Evolutionary conservation across 2,329 filamentous ascomycete genomes (phyloP), one percentile per base, ranked within the genome.

Genomic region (Fonsecaea nubica): DNA sequence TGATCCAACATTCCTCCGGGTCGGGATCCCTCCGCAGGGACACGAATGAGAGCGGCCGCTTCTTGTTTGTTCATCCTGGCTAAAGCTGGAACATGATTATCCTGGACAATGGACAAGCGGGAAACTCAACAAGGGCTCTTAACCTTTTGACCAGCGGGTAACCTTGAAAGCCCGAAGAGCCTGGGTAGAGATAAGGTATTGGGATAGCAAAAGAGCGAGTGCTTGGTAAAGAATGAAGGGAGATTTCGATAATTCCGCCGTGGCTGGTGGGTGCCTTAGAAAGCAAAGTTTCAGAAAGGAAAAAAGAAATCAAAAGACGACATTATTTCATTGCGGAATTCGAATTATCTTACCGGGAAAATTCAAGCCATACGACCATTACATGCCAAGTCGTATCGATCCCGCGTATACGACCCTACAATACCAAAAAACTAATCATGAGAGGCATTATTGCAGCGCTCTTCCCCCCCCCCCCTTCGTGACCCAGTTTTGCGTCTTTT

Each of bases 401-500:
- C 25, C 45, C 8, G 45, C 2, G 21, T 6, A 50, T 50, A 32
- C 30, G 30, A 32, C 30, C 4, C 30, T 32, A 32, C 30, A 10
- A 12, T 30, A 25, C 8, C 45, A 7, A 3, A 50, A 50, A 48
- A 50, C 18, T 50, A 50, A 50, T 50, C 45, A 50, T 4, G 45
- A 50, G 45, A 50, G 45, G 45, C 45, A 50, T 50, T 50, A 50
- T 50, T 50, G 45, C 18, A 3, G 45, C 45, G 18, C 45, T 30
- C 45, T 50, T 50, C 45, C 30, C 21, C 45, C 53, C 32, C 53
- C 32, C 35, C 32, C n/a, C 21, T 32, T 32, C 6, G 30, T 32
- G 30, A 32, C 15, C 13, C 13, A 18, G 32, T 18, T 18, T 33
- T 62, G 60, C 21, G 60, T 50, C 52, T 62, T 62, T 62, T 62